These are phyloP conservation scores for Starmera amethionina DNA, from an alignment of 805 yeast species.

Conservation along the genomic window DNA sequence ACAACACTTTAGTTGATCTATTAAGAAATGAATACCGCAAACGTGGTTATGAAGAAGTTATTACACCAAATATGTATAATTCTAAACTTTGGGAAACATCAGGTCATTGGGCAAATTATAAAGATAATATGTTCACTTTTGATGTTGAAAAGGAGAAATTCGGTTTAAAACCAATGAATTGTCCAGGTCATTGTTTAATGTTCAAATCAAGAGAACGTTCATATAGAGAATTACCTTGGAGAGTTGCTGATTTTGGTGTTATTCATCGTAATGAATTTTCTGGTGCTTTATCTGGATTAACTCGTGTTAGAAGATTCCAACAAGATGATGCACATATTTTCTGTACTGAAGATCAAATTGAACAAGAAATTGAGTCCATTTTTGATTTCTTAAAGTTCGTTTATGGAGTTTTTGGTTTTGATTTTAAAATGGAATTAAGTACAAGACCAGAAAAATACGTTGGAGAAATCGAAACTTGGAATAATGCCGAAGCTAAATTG, in stretches of 20 bases:
- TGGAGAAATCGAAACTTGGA: constrained; percentile 93
- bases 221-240: constrained; percentile 95
- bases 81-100: constrained; percentile 97
- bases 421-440: constrained; percentile 92
- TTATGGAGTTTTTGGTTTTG: constrained; percentile 89
- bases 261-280: constrained; percentile 94
- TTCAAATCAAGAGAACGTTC: constrained; percentile 91
- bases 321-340: constrained; percentile 98
- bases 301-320: constrained; percentile 98
- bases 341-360: constrained; percentile 90
- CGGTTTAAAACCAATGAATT: constrained; percentile 92
- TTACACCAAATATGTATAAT: constrained; percentile 98
- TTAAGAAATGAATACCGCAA: constrained; percentile 77
- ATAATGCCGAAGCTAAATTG: constrained; percentile 78
- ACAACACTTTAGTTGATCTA: constrained; percentile 75
- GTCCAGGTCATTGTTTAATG: constrained; percentile 89
- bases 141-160: constrained; percentile 93
- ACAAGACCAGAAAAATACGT: constrained; percentile 96
- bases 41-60: constrained; percentile 97
- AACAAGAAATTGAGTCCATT: constrained; percentile 69
- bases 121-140: constrained; percentile 94
- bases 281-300: constrained; percentile 90
- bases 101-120: constrained; percentile 97
- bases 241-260: constrained; percentile 97
- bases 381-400: constrained; percentile 79